Percentiles rank a stretch among this genome's conserved stretches.
Conservation (phyloP, 495 filamentous ascomycete genomes). For the Cudoniella acicularis region DNA sequence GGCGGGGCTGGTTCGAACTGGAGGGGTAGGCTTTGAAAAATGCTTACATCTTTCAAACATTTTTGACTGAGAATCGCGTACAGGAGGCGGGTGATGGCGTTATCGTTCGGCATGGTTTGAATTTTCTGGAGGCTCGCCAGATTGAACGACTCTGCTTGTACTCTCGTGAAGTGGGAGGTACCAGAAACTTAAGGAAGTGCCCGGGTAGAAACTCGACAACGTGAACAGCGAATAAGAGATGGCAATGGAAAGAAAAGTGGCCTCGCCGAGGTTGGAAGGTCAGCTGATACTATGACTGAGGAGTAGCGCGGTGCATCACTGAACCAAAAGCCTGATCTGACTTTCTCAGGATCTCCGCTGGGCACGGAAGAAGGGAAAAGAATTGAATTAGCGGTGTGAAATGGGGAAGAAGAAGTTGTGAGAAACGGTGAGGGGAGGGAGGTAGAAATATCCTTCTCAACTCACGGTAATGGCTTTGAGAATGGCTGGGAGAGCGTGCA, state of each 20-base stretch:
- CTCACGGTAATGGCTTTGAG: conserved; percentile 6
- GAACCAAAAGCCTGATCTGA: conserved; percentile 23
- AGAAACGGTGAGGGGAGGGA: conserved; percentile 35
- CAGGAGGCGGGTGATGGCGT: conserved; percentile 57
- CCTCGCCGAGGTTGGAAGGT: background rate
- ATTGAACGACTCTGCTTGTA: conserved; percentile 1
- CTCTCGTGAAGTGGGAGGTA: background rate
- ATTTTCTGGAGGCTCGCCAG: conserved; percentile 18
- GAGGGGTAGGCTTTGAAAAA: conserved; percentile 4
- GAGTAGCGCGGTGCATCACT: conserved; percentile 5
- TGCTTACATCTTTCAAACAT: conserved; percentile 64
- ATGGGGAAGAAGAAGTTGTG: conserved; percentile 30
- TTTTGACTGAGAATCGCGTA: conserved; percentile 76
- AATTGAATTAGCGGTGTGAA: conserved; percentile 33
- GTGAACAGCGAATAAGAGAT: background rate
- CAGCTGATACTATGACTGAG: background rate
- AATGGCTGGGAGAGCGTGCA: conserved; percentile 23
- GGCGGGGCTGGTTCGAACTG: background rate
- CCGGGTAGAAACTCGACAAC: background rate
- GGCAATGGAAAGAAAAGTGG: background rate
- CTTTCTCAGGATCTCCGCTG: conserved; percentile 16
- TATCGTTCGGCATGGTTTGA: conserved; percentile 34
- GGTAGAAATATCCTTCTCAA: conserved; percentile 25
- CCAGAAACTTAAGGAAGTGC: background rate
- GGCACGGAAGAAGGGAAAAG: conserved; percentile 17